Percentiles rank a stretch among this genome's conserved stretches.
These are phyloP conservation scores for Colletotrichum gloeosporioides DNA, from an alignment of 2,329 filamentous ascomycete species.

Conservation along the genomic window DNA sequence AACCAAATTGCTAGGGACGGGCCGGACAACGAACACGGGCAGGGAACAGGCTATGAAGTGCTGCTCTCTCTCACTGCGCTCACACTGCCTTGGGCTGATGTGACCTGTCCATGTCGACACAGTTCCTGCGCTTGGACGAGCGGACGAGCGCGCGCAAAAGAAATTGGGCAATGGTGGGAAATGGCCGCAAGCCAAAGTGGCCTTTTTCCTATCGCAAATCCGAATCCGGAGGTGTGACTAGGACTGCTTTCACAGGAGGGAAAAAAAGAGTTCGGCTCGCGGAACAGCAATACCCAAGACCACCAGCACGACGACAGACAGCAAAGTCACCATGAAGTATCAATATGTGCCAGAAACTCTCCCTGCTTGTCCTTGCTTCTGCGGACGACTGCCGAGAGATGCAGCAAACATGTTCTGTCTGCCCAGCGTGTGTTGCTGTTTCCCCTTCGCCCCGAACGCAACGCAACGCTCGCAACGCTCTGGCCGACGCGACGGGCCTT, in stretches of 20 bases:
- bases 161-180: neutral
- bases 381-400: neutral
- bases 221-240: neutral
- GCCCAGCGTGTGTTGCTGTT: neutral
- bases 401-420: neutral
- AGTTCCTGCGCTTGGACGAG: neutral
- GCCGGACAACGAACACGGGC: constrained; percentile 17
- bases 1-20: constrained; percentile 21
- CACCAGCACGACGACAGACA: neutral
- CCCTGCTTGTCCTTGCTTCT: neutral
- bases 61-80: neutral
- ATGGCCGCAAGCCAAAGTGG: neutral
- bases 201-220: neutral
- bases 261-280: neutral
- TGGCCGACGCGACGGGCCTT: neutral
- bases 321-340: neutral
- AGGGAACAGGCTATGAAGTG: constrained; percentile 15
- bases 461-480: neutral
- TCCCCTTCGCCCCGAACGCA: neutral
- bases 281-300: neutral
- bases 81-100: neutral
- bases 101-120: neutral
- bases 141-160: neutral
- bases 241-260: neutral
- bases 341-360: neutral